Evolutionary conservation across 495 filamentous ascomycete genomes (phyloP).

Genomic region (Penicillium coprophilum): DNA sequence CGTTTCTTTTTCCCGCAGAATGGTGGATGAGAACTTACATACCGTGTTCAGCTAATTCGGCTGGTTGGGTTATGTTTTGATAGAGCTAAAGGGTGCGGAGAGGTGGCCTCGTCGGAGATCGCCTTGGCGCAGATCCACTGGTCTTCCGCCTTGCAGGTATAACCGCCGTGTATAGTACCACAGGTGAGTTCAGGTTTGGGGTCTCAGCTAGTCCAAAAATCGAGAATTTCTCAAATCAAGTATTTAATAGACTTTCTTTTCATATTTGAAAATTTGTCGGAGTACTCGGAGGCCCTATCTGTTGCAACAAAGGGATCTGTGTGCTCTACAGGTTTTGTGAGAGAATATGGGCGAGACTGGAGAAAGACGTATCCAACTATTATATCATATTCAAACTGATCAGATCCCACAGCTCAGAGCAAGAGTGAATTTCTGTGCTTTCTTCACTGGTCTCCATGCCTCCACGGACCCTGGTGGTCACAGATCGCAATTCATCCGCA

Average conservation of each 20-base stretch:
- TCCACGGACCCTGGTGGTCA: background rate
- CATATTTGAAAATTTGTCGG: background rate
- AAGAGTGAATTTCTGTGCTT: background rate
- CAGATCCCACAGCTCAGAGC: background rate
- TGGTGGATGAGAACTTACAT: constrained; percentile 1
- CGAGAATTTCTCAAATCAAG: background rate
- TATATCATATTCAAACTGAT: background rate
- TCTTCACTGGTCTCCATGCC: background rate
- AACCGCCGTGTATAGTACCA: background rate
- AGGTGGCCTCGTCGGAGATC: constrained; percentile 31
- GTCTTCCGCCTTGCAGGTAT: constrained; percentile 4
- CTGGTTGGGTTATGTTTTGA: constrained; percentile 23
- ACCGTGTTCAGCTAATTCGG: constrained; percentile 7
- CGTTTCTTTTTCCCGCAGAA: background rate
- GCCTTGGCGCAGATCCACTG: constrained; percentile 13
- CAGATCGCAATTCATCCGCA: background rate
- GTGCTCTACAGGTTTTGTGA: background rate
- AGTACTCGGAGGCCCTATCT: background rate
- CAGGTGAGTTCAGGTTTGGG: background rate
- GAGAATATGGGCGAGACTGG: background rate
- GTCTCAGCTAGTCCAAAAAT: background rate
- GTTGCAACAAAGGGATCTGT: background rate
- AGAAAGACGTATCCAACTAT: background rate
- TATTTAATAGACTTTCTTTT: background rate
- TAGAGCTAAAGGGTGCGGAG: constrained; percentile 28